phyloP scores from a whole-genome alignment of 2,329 filamentous ascomycete species.

The Xylaria sp. region DNA sequence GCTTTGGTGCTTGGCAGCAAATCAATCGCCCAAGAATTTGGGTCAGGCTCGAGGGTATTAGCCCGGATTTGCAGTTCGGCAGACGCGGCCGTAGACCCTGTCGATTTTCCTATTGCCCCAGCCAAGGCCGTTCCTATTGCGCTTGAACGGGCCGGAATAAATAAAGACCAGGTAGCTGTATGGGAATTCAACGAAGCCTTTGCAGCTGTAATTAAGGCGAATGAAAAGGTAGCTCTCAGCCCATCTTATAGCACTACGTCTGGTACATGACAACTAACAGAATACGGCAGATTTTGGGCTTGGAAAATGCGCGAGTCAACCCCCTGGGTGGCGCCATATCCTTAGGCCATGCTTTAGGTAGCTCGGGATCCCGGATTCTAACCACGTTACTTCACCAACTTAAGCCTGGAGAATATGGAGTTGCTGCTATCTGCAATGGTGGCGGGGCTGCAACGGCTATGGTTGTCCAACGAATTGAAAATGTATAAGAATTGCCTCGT shows the following conservation, averaged over 20 bases:
- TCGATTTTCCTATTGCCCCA: constrained; percentile 94
- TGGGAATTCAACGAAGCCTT: constrained; percentile 99
- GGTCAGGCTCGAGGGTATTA: constrained; percentile 77
- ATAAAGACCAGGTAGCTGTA: constrained; percentile 85
- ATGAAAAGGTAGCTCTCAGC: constrained; percentile 70
- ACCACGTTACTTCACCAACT: constrained; percentile 91
- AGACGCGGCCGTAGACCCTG: constrained; percentile 86
- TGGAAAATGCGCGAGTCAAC: constrained; percentile 82
- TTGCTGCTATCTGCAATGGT: constrained; percentile 96
- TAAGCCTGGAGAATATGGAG: constrained; percentile 89
- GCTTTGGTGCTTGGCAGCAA: constrained; percentile 86
- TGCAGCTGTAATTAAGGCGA: constrained; percentile 91
- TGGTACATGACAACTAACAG: neutral
- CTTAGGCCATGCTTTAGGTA: constrained; percentile 88
- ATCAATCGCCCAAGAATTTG: constrained; percentile 80
- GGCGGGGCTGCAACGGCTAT: constrained; percentile 91
- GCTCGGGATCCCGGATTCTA: constrained; percentile 89
- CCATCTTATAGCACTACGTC: neutral
- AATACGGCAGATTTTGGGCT: constrained; percentile 70
- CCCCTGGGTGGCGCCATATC: constrained; percentile 90
- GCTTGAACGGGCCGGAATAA: constrained; percentile 85
- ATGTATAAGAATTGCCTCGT: constrained; percentile 20
- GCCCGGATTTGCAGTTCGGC: constrained; percentile 84
- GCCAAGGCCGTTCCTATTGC: constrained; percentile 91
- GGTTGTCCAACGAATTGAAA: constrained; percentile 82